phyloP scores from a whole-genome alignment of 1,284 basidiomycete genomes.

The Takashimella koratensis region DNA sequence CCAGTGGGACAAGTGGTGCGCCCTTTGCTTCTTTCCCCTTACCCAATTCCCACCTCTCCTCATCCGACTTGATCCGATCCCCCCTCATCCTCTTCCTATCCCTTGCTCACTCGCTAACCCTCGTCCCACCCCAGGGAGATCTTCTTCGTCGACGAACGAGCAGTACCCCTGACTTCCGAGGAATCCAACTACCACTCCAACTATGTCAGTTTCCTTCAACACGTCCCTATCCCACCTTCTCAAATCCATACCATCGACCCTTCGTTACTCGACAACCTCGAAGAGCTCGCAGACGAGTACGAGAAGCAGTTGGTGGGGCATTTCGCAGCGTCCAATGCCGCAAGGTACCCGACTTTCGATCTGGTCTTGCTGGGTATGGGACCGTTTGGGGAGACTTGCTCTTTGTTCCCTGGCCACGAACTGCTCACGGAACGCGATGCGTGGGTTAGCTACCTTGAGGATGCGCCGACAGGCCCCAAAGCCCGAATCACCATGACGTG shows the following conservation, averaged over 20 bases:
- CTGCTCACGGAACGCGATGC: constrained; percentile 79
- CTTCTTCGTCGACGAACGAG: constrained; percentile 96
- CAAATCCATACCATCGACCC: constrained; percentile 88
- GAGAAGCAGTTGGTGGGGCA: constrained; percentile 87
- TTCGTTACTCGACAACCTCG: constrained; percentile 62
- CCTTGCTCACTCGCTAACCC: too few relatives aligned
- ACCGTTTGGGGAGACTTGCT: constrained; percentile 93
- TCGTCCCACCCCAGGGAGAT: constrained; percentile 75
- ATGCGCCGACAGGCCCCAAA: constrained; percentile 91
- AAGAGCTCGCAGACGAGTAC: constrained; percentile 87
- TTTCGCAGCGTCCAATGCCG: constrained; percentile 85
- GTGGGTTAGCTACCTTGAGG: constrained; percentile 91
- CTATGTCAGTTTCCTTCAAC: constrained; percentile 72
- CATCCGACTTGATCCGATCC: not conserved
- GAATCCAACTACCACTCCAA: constrained; percentile 92
- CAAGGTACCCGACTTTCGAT: constrained; percentile 91
- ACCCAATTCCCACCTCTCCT: not conserved
- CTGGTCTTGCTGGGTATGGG: constrained; percentile 91
- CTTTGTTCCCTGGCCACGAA: constrained; percentile 87
- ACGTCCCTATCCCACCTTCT: constrained; percentile 66
- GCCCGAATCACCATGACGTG: constrained; percentile 79
- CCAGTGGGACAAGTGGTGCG: constrained; percentile 66
- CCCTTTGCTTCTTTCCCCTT: constrained; percentile 14
- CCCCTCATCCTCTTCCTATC: not conserved
- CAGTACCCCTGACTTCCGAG: constrained; percentile 84